Evolutionary conservation across 352 stramenopile genomes (phyloP), one percentile per base, ranked within the genome.

Genomic region (Achlya hypogyna): DNA sequence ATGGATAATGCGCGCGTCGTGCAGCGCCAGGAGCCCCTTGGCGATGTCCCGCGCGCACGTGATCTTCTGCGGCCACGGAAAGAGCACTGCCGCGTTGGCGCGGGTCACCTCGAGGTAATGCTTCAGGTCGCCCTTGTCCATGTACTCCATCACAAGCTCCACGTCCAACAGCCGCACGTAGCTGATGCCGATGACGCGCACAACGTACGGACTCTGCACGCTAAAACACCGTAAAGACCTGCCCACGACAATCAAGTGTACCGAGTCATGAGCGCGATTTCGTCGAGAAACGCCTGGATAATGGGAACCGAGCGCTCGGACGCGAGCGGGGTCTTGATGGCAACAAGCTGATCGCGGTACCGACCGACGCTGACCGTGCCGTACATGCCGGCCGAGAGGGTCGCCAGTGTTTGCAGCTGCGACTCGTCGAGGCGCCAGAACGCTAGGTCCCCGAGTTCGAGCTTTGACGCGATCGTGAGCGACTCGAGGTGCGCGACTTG

Each of bases 61-160:
- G 4, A 52, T 25, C 56, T 64, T 64, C 32, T 51, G 35, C 32
- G 52, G 16, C 52, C 52, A 60, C 4, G 27, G 27, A 45, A 60
- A 60, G 18, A 60, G 27, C 38, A 45, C 12, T 9, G 52, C 18
- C 0, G 28, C 25, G 25, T 28, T 60, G 2, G 31, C 22, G 2
- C n/a, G 20, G 4, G 52, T 60, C 31, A n/a, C 35, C 16, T 14
- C n/a, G 18, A 60, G 23, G 18, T 60, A 72, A 8, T 65, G 71
- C 31, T 77, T 74, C 18, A 86, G 35, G 40, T 86, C 78, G 2
- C 76, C 76, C 32, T 52, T 64, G 1, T 72, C 53, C 59, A 86
- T 71, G 65, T 76, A 82, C 47, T 86, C 78, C 51, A 83, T 74
- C 18, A 79, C 74, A 68, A 86, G 75, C n/a, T 53, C 74, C 20